phyloP scores from a whole-genome alignment of 495 filamentous ascomycete species.

The Hyaloscypha hepaticicola region DNA sequence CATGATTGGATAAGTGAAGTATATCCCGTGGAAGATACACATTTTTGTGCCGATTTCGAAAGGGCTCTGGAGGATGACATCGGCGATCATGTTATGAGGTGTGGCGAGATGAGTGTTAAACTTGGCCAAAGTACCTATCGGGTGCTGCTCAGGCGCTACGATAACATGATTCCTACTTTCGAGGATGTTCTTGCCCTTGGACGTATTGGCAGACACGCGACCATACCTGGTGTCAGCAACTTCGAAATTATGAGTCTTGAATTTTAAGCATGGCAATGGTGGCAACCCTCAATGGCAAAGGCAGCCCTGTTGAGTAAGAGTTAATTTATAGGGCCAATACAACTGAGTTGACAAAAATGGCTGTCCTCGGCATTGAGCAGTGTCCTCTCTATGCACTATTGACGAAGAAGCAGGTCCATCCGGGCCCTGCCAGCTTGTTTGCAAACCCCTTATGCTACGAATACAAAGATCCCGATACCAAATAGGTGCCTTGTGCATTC shows the following conservation, averaged over 20 bases:
- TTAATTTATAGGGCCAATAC: no score
- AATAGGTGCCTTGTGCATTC: no score
- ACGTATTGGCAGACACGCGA: neutral
- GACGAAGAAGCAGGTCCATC: no score
- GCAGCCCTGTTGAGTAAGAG: no score
- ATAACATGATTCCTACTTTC: conserved; percentile 1
- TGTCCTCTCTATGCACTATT: no score
- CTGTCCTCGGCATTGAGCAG: no score
- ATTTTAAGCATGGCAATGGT: no score
- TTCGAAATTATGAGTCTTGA: neutral
- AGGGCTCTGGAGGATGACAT: neutral
- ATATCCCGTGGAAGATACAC: neutral
- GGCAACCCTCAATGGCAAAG: no score
- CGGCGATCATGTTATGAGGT: neutral
- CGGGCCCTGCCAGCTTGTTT: no score
- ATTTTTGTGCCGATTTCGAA: neutral
- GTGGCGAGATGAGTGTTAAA: neutral
- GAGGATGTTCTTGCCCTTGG: neutral
- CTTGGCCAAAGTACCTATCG: neutral
- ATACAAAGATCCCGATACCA: no score
- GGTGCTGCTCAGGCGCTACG: neutral
- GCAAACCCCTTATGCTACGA: no score
- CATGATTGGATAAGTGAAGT: neutral
- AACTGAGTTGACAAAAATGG: no score
- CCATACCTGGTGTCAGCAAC: neutral